phyloP scores from a whole-genome alignment of 2,329 filamentous ascomycete genomes.

The Zasmidium citrigriseum region DNA sequence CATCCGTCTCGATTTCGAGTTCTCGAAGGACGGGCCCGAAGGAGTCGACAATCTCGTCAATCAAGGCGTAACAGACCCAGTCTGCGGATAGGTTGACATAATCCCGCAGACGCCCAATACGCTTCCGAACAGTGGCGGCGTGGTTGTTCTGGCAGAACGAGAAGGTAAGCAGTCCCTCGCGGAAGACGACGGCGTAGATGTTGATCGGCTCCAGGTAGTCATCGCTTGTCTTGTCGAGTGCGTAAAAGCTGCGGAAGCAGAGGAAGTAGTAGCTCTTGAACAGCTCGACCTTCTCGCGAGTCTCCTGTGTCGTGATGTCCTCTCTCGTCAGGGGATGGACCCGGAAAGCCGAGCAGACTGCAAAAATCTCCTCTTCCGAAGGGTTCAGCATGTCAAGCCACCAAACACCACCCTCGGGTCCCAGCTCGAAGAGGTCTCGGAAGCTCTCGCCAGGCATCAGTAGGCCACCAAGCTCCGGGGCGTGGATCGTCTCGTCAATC shows the following conservation, averaged over 20 bases:
- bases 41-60: slow-evolving; percentile 96
- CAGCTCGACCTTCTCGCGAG: slow-evolving; percentile 96
- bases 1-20: slow-evolving; percentile 85
- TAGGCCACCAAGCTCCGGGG: slow-evolving; percentile 82
- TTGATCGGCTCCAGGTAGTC: slow-evolving; percentile 93
- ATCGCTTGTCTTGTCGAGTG: slow-evolving; percentile 74
- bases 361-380: slow-evolving; percentile 82
- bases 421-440: slow-evolving; percentile 78
- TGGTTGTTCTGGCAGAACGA: slow-evolving; percentile 88
- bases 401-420: slow-evolving; percentile 81
- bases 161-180: slow-evolving; percentile 92
- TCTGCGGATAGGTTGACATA: slow-evolving; percentile 93
- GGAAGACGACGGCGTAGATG: slow-evolving; percentile 94
- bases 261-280: slow-evolving; percentile 99
- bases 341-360: slow-evolving; percentile 90
- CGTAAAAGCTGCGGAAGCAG: slow-evolving; percentile 91
- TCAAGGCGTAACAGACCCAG: slow-evolving; percentile 98
- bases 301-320: slow-evolving; percentile 93
- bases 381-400: slow-evolving; percentile 95
- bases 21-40: slow-evolving; percentile 88
- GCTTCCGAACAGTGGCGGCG: slow-evolving; percentile 82
- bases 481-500: slow-evolving; percentile 89
- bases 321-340: slow-evolving; percentile 95
- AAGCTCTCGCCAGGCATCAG: slow-evolving; percentile 88
- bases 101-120: slow-evolving; percentile 90